phyloP scores from a whole-genome alignment of 2,329 filamentous ascomycete species.

The Ophiostoma quercus region DNA sequence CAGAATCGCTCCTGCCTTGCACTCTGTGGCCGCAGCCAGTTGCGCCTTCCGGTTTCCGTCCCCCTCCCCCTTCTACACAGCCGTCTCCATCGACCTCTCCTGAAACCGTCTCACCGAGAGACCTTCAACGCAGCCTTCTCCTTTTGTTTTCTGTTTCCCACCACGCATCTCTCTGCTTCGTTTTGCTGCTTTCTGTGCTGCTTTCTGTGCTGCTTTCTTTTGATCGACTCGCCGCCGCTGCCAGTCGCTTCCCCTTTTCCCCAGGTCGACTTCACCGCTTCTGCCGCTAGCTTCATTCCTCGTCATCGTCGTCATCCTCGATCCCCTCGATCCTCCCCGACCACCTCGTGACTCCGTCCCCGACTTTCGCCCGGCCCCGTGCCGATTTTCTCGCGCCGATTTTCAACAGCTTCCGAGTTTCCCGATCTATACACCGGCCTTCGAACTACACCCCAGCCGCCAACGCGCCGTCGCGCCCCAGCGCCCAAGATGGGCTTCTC shows the following conservation, averaged over 20 bases:
- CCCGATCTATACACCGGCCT: not conserved
- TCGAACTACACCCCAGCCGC: not conserved
- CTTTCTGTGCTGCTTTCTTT: not conserved
- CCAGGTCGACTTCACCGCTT: not conserved
- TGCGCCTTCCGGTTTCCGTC: conserved; percentile 16
- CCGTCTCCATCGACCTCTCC: conserved; percentile 18
- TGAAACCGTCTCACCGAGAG: conserved; percentile 25
- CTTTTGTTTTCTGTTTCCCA: conserved; percentile 2
- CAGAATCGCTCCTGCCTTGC: conserved; percentile 13
- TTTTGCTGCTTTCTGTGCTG: not conserved
- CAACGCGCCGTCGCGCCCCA: conserved; percentile 1
- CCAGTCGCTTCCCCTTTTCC: not conserved
- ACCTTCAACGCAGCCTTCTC: conserved; percentile 11
- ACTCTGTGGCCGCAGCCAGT: conserved; percentile 8
- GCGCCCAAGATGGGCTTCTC: conserved; percentile 69
- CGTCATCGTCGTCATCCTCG: not conserved
- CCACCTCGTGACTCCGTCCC: not conserved
- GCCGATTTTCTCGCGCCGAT: not conserved
- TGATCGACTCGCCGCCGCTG: not conserved
- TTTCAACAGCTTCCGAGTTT: not conserved
- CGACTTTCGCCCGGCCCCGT: not conserved
- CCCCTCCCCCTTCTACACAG: conserved; percentile 16
- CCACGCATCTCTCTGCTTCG: not conserved
- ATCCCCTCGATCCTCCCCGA: not conserved
- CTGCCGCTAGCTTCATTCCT: not conserved